Percentiles rank a stretch among this genome's conserved stretches.
Conservation (phyloP, 2,329 filamentous ascomycete genomes). For the Neobulgaria alba region DNA sequence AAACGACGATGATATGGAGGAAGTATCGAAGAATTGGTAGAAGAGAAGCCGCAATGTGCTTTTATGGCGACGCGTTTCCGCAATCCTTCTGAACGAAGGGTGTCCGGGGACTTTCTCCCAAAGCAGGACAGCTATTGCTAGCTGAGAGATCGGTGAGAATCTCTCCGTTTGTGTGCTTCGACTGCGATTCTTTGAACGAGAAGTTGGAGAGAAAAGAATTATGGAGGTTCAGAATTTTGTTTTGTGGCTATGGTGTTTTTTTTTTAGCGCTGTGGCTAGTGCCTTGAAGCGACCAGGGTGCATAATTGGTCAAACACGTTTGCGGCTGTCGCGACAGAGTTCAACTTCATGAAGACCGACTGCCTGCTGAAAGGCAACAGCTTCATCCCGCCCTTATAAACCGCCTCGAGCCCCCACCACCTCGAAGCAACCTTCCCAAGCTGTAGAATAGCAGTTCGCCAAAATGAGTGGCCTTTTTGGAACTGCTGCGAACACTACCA, state of each 20-base stretch:
- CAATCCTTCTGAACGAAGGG: slow-evolving; percentile 48
- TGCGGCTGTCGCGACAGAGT: slow-evolving; percentile 2
- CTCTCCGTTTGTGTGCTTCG: slow-evolving; percentile 92
- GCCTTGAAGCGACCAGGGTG: not conserved
- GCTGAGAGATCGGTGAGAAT: slow-evolving; percentile 33
- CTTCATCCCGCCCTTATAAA: too few species aligned
- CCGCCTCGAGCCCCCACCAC: too few species aligned
- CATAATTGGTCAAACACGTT: slow-evolving; percentile 3
- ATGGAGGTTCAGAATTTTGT: not conserved
- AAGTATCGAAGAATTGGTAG: slow-evolving; percentile 46
- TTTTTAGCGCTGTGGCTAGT: not conserved
- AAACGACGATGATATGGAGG: slow-evolving; percentile 30
- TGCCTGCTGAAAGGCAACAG: not conserved
- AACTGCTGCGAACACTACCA: slow-evolving; percentile 35
- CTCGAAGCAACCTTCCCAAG: not conserved
- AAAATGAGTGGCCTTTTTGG: slow-evolving; percentile 60
- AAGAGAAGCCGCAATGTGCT: slow-evolving; percentile 82
- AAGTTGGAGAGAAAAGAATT: slow-evolving; percentile 22
- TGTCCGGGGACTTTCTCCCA: slow-evolving; percentile 99
- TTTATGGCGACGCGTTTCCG: slow-evolving; percentile 99
- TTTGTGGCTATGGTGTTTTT: not conserved
- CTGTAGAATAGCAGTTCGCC: slow-evolving; percentile 1
- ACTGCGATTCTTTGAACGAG: slow-evolving; percentile 99
- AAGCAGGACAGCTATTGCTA: slow-evolving; percentile 51
- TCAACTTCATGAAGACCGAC: not conserved